Evolutionary conservation across 208 protist species (phyloP).

Genomic region (Zelonia costaricensis): DNA sequence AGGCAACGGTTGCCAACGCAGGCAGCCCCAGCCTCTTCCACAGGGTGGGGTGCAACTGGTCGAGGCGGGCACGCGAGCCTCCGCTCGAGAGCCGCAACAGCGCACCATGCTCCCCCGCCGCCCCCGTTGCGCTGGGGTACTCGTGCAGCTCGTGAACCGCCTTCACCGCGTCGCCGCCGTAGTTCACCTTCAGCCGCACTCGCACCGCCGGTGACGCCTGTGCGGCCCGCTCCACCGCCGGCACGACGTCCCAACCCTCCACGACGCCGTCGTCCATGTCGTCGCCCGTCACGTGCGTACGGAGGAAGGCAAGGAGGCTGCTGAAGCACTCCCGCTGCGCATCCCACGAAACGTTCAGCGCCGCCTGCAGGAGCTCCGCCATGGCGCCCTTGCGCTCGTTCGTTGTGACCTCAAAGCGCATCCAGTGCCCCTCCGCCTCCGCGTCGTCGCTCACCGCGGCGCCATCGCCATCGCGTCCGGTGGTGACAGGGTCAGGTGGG

Average conservation of each 20-base stretch:
- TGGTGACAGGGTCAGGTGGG: conserved; percentile 1
- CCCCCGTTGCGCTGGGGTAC: conserved; percentile 1
- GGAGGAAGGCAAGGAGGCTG: conserved; percentile 23
- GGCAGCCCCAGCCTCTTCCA: conserved; percentile 23
- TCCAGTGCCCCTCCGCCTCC: conserved; percentile 18
- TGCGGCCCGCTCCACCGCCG: conserved; percentile 21
- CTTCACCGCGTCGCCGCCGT: conserved; percentile 17
- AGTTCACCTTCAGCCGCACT: conserved; percentile 21
- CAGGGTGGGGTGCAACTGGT: conserved; percentile 16
- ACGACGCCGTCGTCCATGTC: background rate
- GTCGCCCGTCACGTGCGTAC: conserved; percentile 3
- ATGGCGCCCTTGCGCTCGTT: conserved; percentile 31
- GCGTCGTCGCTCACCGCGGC: background rate
- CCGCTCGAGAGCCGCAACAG: no score
- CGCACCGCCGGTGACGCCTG: conserved; percentile 16
- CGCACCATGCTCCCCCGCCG: no score
- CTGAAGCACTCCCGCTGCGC: conserved; percentile 23
- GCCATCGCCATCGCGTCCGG: background rate
- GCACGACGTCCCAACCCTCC: conserved; percentile 31
- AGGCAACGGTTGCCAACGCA: background rate
- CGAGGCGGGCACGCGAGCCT: conserved; percentile 3
- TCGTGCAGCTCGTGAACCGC: conserved; percentile 32
- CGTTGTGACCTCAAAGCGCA: conserved; percentile 34
- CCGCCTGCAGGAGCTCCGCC: conserved; percentile 43
- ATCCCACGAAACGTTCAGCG: conserved; percentile 27